Base-by-base conservation (phyloP, 306 rosid genomes). In the Fagus sylvatica region DNA sequence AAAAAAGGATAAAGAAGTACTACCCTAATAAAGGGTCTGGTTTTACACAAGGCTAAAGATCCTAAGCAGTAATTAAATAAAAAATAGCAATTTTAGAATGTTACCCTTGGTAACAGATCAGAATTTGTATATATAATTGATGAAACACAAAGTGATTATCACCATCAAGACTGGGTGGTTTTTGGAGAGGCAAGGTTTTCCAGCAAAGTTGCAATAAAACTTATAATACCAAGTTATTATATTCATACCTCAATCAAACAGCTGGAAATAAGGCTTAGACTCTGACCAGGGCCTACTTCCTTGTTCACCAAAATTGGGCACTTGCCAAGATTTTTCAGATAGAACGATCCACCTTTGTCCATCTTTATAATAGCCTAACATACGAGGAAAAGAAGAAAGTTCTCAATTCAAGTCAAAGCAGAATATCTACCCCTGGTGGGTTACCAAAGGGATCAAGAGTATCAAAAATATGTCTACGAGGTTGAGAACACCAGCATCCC, bases 231-330 rank as follows among this genome's bases (percentile, higher is more conserved):
- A 30, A 19, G 6, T 13, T 8, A 57, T 57, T 60, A 19, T 9
- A 32, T 60, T 12, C 40, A 60, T 90, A 95, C 98, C 98, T 93
- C 97, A 70, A 95, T 83, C 82, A 95, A 84, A 89, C 91, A 88
- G 84, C 80, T 81, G 72, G 96, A 86, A 62, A 72, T 77, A 56
- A 95, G 91, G 82, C 71, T 78, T 76, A 87, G 80, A 79, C 89
- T 86, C 75, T 87, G 97, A 72, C 95, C 91, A 56, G 83, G 75
- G 61, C 76, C 86, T 74, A 22, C 28, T 22, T 22, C 28, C 28
- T 22, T 22, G 28, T 22, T 22, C 28, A 22, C 28, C 28, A 22
- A 22, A 22, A 22, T 22, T 22, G 28, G 28, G 28, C 28, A 22
- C 28, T 22, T 22, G 28, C 28, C 28, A 22, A 22, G 28, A 22